Evolutionary conservation across 352 stramenopile species (phyloP).

Genomic region (Phytophthora syringae): DNA sequence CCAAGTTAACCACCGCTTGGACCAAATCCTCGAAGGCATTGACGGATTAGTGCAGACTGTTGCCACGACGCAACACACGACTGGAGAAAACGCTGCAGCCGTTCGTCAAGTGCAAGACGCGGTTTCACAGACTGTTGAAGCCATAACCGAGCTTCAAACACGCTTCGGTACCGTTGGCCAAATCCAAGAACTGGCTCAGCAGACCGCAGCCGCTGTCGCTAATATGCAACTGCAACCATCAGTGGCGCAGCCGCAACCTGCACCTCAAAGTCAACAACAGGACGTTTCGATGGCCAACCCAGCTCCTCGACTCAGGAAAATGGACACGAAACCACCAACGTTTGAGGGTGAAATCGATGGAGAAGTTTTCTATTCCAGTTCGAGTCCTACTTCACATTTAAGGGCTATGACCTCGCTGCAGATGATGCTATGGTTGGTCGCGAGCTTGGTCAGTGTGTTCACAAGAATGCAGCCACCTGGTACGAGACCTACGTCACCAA

Average conservation of each 20-base stretch:
- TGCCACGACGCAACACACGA: neutral
- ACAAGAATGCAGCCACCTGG: too few relatives aligned
- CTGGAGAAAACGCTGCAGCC: neutral
- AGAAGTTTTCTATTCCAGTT: conserved; percentile 17
- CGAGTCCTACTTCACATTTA: conserved; percentile 17
- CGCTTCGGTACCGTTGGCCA: neutral
- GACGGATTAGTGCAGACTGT: conserved; percentile 1
- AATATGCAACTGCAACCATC: neutral
- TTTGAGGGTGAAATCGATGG: conserved; percentile 19
- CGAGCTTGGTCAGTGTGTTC: conserved; percentile 9
- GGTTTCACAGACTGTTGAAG: conserved; percentile 2
- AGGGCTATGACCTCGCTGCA: conserved; percentile 7
- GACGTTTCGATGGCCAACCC: neutral
- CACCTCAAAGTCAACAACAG: too few relatives aligned
- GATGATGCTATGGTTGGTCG: conserved; percentile 1
- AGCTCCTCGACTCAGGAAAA: conserved; percentile 9
- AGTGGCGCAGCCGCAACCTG: too few relatives aligned
- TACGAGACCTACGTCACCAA: too few relatives aligned
- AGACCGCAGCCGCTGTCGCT: conserved; percentile 1
- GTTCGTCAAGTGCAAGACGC: neutral
- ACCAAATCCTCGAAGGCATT: conserved; percentile 18
- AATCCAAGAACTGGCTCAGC: conserved; percentile 6
- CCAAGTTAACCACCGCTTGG: conserved; percentile 13
- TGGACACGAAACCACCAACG: conserved; percentile 19
- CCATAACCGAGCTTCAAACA: too few relatives aligned